These are phyloP conservation scores for Cutaneotrichosporon sp. DNA, from an alignment of 1,284 basidiomycete genomes.

Conservation along the genomic window DNA sequence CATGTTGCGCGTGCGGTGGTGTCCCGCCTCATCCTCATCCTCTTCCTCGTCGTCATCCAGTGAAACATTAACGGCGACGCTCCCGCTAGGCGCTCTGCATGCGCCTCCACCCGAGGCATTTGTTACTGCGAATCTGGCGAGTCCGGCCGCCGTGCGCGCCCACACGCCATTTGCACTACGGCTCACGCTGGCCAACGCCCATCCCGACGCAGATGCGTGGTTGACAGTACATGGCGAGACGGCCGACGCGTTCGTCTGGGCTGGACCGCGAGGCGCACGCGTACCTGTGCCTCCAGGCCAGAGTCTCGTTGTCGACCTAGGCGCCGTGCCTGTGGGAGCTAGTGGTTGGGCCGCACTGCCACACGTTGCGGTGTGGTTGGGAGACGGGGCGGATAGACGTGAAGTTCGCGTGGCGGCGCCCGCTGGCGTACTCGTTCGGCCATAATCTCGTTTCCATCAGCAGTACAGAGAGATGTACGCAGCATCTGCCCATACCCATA, in stretches of 20 bases:
- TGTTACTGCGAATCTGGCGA: conserved; percentile 30
- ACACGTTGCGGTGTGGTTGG: conserved; percentile 38
- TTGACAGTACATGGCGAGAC: conserved; percentile 40
- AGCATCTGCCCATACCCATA: background rate
- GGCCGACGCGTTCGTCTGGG: conserved; percentile 48
- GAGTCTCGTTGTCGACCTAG: conserved; percentile 24
- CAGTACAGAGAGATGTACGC: too few relatives aligned
- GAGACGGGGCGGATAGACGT: conserved; percentile 33
- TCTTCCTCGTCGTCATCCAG: background rate
- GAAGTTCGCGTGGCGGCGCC: conserved; percentile 33
- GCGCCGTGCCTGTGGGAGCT: conserved; percentile 33
- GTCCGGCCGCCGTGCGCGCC: conserved; percentile 25
- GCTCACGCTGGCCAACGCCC: conserved; percentile 42
- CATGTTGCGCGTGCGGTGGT: conserved; percentile 19
- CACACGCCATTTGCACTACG: conserved; percentile 38
- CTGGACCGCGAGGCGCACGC: conserved; percentile 33
- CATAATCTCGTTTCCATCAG: conserved; percentile 2
- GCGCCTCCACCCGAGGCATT: conserved; percentile 37
- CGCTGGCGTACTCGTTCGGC: conserved; percentile 20
- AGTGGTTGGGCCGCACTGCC: conserved; percentile 42
- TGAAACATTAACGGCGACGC: conserved; percentile 7
- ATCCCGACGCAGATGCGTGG: conserved; percentile 34
- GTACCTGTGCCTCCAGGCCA: conserved; percentile 33
- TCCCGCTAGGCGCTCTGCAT: conserved; percentile 34
- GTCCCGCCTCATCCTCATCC: conserved; percentile 6